phyloP scores from a whole-genome alignment of 2,329 filamentous ascomycete species.

The Didymella keratinophila region DNA sequence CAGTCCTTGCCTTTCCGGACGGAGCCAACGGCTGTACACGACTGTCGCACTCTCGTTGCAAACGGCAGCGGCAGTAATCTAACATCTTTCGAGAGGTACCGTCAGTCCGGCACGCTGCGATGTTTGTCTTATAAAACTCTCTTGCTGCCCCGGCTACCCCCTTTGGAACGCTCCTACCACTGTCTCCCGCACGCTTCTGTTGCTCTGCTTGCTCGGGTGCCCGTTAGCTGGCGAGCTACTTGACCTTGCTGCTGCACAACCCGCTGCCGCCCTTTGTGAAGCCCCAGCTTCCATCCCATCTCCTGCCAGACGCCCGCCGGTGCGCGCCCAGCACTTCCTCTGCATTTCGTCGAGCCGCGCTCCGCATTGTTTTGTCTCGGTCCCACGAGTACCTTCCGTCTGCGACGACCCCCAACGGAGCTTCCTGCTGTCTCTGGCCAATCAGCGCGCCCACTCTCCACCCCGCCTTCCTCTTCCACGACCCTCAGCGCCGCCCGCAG shows the following conservation, averaged over 20 bases:
- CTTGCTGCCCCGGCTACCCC: constrained; percentile 43
- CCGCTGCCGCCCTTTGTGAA: constrained; percentile 19
- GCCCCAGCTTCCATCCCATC: constrained; percentile 21
- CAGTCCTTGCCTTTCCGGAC: constrained; percentile 49
- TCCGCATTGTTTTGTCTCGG: constrained; percentile 23
- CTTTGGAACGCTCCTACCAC: constrained; percentile 42
- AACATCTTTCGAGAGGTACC: constrained; percentile 49
- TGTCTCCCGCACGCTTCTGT: constrained; percentile 32
- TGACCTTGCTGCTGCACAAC: constrained; percentile 18
- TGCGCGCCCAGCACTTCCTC: not conserved
- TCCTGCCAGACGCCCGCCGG: constrained; percentile 19
- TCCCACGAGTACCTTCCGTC: constrained; percentile 12
- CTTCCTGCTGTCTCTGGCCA: constrained; percentile 32
- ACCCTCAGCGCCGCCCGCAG: constrained; percentile 30
- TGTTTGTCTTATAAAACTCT: constrained; percentile 51
- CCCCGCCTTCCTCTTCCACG: constrained; percentile 32
- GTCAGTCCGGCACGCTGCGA: constrained; percentile 46
- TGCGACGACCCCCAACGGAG: constrained; percentile 28
- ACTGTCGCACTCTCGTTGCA: constrained; percentile 52
- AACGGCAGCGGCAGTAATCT: constrained; percentile 53
- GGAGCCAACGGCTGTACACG: constrained; percentile 51
- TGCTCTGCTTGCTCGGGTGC: constrained; percentile 20
- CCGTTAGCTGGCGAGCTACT: constrained; percentile 18
- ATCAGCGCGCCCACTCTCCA: constrained; percentile 35
- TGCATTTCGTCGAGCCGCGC: constrained; percentile 14